Evolutionary conservation across 441 rosid genomes (phyloP).

Genomic region (Populus trichocarpa): DNA sequence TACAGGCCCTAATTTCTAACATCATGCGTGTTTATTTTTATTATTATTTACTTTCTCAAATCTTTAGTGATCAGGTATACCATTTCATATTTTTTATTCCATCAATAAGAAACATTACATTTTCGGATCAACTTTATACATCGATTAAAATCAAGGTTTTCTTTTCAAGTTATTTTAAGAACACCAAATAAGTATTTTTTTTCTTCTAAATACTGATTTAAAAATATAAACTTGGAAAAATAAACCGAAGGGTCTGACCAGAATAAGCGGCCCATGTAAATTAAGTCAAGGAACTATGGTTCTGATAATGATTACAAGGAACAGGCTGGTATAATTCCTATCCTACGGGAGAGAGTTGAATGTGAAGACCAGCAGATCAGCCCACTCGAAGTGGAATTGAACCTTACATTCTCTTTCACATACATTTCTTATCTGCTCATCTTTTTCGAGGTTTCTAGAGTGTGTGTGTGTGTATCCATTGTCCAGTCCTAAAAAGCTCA

Average conservation of each 20-base stretch:
- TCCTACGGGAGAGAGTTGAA: background rate
- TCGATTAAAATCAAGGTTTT: background rate
- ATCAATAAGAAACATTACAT: too few species aligned
- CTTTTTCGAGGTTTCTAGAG: conserved; percentile 33
- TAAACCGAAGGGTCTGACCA: conserved; percentile 18
- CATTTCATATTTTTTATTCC: too few species aligned
- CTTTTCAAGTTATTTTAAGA: background rate
- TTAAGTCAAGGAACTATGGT: conserved; percentile 26
- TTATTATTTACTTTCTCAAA: too few species aligned
- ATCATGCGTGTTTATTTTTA: too few species aligned
- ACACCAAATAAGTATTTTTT: background rate
- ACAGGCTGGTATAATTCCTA: background rate
- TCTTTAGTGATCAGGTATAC: background rate
- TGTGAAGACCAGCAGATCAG: conserved; percentile 5
- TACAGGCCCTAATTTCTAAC: background rate
- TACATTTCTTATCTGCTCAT: conserved; percentile 19
- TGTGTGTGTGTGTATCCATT: background rate
- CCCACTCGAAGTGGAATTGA: conserved; percentile 15
- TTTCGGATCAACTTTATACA: background rate
- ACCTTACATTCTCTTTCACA: conserved; percentile 12
- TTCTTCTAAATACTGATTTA: too few species aligned
- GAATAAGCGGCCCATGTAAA: conserved; percentile 9
- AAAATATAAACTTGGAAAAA: too few species aligned
- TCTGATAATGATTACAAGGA: conserved; percentile 23
- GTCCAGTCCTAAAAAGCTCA: conserved; percentile 22